A percentile compares a stretch with the other conserved stretches of the same genome.
These are phyloP conservation scores for Linderina pennispora DNA, from an alignment of 192 early-diverging fungal species.

Conservation along the genomic window DNA sequence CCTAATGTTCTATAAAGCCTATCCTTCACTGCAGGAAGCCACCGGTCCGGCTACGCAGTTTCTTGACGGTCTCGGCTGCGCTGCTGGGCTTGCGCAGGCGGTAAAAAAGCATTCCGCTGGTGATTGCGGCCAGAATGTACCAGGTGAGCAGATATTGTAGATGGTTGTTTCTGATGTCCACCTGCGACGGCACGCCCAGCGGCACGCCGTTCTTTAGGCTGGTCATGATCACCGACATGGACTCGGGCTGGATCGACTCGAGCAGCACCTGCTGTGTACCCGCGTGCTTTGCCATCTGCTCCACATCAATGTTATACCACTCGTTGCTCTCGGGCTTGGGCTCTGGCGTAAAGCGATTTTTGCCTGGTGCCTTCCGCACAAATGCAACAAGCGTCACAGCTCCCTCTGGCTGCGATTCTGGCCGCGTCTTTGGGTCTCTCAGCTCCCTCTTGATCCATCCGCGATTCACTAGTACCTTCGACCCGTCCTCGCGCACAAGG, in stretches of 20 bases:
- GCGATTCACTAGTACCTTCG: slow-evolving; percentile 73
- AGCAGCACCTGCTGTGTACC: slow-evolving; percentile 66
- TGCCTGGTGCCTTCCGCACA: slow-evolving; percentile 48
- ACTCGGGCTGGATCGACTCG: slow-evolving; percentile 63
- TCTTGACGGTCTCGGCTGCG: slow-evolving; percentile 20
- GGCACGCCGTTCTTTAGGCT: slow-evolving; percentile 56
- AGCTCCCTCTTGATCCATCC: slow-evolving; percentile 82
- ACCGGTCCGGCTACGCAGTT: slow-evolving; percentile 33
- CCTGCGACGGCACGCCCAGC: slow-evolving; percentile 58
- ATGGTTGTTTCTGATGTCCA: slow-evolving; percentile 82
- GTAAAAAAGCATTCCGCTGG: slow-evolving; percentile 60
- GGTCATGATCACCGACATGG: slow-evolving; percentile 13
- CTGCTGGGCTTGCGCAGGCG: slow-evolving; percentile 54
- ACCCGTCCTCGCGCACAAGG: slow-evolving; percentile 62
- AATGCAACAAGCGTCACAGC: slow-evolving; percentile 62
- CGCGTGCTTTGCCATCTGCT: slow-evolving; percentile 64
- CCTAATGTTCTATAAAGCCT: neutral
- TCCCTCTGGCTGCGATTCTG: slow-evolving; percentile 48
- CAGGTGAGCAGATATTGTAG: slow-evolving; percentile 86
- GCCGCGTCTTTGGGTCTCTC: slow-evolving; percentile 49
- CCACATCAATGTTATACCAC: slow-evolving; percentile 79
- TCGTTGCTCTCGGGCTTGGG: slow-evolving; percentile 61
- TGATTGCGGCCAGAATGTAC: slow-evolving; percentile 67
- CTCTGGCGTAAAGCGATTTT: slow-evolving; percentile 55
- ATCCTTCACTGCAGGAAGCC: slow-evolving; percentile 7